Evolutionary conservation across 2,329 filamentous ascomycete genomes (phyloP).

Genomic region (Ophiostoma sp.): DNA sequence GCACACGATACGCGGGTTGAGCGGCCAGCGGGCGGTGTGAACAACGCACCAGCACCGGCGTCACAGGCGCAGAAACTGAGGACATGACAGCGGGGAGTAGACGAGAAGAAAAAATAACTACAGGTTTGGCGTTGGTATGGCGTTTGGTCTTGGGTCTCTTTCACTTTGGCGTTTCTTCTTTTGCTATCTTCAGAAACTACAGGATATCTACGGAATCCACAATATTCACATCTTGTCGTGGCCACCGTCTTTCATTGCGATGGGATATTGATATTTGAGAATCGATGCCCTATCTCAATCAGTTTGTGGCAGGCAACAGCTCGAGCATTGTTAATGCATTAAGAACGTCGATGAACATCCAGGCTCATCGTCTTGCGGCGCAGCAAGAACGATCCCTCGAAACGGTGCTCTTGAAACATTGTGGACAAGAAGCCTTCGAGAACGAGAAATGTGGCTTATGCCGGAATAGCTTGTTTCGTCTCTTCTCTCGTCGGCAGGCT

Average conservation of each 20-base stretch:
- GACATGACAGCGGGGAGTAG: neutral
- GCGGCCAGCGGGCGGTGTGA: conserved; percentile 19
- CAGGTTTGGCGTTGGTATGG: neutral
- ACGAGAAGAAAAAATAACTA: neutral
- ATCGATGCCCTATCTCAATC: too few species aligned
- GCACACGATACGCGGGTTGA: conserved; percentile 53
- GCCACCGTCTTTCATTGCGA: neutral
- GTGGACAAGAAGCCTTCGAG: neutral
- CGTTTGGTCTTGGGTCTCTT: neutral
- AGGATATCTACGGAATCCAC: neutral
- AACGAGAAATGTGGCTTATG: neutral
- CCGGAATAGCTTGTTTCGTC: neutral
- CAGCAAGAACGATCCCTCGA: neutral
- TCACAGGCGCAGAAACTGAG: conserved; percentile 25
- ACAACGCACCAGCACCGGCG: conserved; percentile 18
- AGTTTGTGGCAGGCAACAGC: neutral
- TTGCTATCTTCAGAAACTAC: neutral
- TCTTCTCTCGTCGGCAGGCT: neutral
- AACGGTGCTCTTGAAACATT: neutral
- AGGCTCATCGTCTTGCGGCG: neutral
- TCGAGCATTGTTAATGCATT: neutral
- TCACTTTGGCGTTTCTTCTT: neutral
- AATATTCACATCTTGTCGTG: neutral
- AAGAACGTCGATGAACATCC: too few species aligned
- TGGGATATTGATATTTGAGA: too few species aligned